phyloP scores from a whole-genome alignment of 371 early-diverging fungal genomes.

The Massospora cicadina region DNA sequence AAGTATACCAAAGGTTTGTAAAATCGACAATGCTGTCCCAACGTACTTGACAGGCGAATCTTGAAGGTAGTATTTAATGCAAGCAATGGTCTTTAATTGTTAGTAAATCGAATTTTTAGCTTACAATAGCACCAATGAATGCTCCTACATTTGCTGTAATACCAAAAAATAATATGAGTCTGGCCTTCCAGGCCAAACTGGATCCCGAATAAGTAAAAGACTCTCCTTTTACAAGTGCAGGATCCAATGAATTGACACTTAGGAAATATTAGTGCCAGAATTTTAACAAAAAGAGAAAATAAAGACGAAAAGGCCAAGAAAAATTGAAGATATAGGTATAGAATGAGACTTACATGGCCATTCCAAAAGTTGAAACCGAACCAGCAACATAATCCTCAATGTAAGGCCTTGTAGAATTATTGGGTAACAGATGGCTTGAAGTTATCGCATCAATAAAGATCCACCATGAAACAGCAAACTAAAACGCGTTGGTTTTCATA shows the following conservation, averaged over 20 bases:
- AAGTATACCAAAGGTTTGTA: slow-evolving; percentile 7
- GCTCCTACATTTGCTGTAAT: slow-evolving; percentile 9
- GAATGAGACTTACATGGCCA: slow-evolving; percentile 3
- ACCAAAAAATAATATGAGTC: slow-evolving; percentile 9
- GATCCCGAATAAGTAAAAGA: slow-evolving; percentile 9
- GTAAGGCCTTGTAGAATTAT: neutral
- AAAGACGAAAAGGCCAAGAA: neutral
- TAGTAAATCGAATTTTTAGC: neutral
- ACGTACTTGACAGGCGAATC: neutral
- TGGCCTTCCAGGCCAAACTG: slow-evolving; percentile 10
- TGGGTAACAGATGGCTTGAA: neutral
- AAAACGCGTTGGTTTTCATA: neutral
- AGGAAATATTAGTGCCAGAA: too few relatives aligned
- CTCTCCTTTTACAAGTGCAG: slow-evolving; percentile 5
- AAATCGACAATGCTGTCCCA: slow-evolving; percentile 2
- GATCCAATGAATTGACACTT: slow-evolving; percentile 11
- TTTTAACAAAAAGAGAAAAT: too few relatives aligned
- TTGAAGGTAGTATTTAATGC: slow-evolving; percentile 10
- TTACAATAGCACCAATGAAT: slow-evolving; percentile 9
- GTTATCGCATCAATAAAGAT: slow-evolving; percentile 9
- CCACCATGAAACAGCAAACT: slow-evolving; percentile 12
- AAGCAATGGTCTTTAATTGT: slow-evolving; percentile 1
- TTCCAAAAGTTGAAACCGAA: slow-evolving; percentile 6
- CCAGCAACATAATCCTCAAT: slow-evolving; percentile 12
- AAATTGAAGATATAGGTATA: neutral